A percentile compares a stretch with the other conserved stretches of the same genome.
phyloP scores from a whole-genome alignment of 202 grass and related monocot genomes.

The Hordeum pubiflorum region DNA sequence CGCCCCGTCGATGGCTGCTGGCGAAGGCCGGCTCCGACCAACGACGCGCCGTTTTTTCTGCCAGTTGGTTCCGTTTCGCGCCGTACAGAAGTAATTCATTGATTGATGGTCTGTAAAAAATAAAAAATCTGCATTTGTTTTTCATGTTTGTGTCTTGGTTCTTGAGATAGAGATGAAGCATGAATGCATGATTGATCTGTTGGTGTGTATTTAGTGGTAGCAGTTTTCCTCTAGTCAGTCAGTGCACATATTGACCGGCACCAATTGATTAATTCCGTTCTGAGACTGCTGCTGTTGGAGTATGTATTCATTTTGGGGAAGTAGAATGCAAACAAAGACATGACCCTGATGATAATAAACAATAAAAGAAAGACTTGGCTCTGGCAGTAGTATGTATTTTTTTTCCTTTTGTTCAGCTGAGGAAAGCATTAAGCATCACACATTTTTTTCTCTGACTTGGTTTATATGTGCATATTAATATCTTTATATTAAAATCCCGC shows the following conservation, averaged over 20 bases:
- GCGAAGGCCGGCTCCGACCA: not conserved
- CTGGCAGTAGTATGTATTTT: not conserved
- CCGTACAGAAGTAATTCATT: constrained; percentile 17
- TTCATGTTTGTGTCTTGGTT: not conserved
- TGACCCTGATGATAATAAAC: too few relatives aligned
- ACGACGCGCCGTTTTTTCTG: not conserved
- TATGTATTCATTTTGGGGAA: too few relatives aligned
- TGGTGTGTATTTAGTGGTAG: not conserved
- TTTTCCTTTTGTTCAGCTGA: not conserved
- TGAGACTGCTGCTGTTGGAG: too few relatives aligned
- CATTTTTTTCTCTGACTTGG: too few relatives aligned
- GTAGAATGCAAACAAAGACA: too few relatives aligned
- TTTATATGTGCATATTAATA: too few relatives aligned
- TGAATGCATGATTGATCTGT: not conserved
- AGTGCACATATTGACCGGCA: not conserved
- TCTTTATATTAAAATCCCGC: too few relatives aligned
- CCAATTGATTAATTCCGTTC: too few relatives aligned
- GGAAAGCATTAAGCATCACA: too few relatives aligned
- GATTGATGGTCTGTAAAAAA: constrained; percentile 17
- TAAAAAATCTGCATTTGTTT: not conserved
- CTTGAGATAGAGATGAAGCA: not conserved
- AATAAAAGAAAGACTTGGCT: not conserved
- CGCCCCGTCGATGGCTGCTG: too few relatives aligned
- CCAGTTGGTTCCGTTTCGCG: not conserved
- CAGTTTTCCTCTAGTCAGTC: not conserved